Percentiles rank a stretch among this genome's conserved stretches.
These are phyloP conservation scores for Gloeophyllum trabeum DNA, from an alignment of 768 basidiomycete species.

Conservation along the genomic window DNA sequence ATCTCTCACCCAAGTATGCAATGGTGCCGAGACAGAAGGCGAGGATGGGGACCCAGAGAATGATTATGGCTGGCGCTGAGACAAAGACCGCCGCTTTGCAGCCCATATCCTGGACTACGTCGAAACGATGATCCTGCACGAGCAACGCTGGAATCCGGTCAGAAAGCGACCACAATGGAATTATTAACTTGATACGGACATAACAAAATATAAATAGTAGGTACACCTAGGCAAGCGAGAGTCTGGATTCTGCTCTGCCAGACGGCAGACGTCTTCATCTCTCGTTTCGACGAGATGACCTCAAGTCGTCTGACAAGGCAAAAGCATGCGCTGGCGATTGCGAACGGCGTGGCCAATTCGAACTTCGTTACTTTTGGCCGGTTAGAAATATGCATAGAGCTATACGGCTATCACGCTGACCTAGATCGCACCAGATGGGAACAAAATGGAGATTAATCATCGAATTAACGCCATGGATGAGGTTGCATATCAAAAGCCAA, in stretches of 20 bases:
- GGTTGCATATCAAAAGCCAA: background rate
- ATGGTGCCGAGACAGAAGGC: slow-evolving; percentile 19
- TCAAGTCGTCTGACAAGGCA: background rate
- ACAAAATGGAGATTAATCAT: background rate
- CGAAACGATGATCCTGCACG: slow-evolving; percentile 32
- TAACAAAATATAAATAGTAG: slow-evolving; percentile 44
- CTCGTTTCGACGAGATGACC: background rate
- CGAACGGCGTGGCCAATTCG: background rate
- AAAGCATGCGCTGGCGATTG: background rate
- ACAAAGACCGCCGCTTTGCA: slow-evolving; percentile 25
- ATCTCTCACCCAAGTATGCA: slow-evolving; percentile 19
- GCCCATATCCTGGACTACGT: slow-evolving; percentile 28
- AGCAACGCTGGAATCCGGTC: slow-evolving; percentile 6
- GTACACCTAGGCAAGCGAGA: slow-evolving; percentile 39
- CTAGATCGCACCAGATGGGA: background rate
- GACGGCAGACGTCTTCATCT: background rate
- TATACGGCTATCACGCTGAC: background rate
- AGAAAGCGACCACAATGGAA: background rate
- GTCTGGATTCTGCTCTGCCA: slow-evolving; percentile 32
- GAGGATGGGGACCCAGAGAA: slow-evolving; percentile 26
- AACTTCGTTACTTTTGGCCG: background rate
- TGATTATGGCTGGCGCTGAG: slow-evolving; percentile 17
- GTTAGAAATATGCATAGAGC: background rate
- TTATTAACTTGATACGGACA: slow-evolving; percentile 41
- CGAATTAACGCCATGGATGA: background rate